phyloP scores from a whole-genome alignment of 768 basidiomycete species.

The Saitozyma podzolica region DNA sequence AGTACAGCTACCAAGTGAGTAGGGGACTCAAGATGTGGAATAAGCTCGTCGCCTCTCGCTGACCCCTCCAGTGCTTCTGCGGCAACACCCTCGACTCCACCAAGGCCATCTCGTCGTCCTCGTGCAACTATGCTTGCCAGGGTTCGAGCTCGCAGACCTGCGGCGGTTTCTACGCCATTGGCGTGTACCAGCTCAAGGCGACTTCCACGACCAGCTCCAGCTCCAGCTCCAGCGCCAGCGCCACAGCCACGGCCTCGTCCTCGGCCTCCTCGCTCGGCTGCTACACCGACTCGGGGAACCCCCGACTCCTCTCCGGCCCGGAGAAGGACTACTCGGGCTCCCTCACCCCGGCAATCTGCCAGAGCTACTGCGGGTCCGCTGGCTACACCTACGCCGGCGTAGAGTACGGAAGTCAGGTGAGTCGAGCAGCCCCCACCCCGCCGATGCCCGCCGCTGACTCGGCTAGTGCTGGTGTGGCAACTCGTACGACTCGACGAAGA shows the following conservation, averaged over 20 bases:
- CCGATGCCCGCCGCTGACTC: not conserved
- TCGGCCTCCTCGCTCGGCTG: not conserved
- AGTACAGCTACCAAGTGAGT: too few relatives aligned
- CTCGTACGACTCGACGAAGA: constrained; percentile 8
- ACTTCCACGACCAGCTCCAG: constrained; percentile 4
- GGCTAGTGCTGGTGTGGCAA: constrained; percentile 31
- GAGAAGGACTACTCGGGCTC: not conserved
- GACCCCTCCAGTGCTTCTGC: not conserved
- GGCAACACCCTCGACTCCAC: not conserved
- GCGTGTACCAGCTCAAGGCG: not conserved
- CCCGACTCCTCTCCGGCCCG: not conserved
- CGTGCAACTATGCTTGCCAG: not conserved
- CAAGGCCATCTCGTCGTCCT: too few relatives aligned
- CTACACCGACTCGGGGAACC: constrained; percentile 3
- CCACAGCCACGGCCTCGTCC: too few relatives aligned
- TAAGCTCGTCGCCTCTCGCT: not conserved
- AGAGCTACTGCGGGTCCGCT: not conserved
- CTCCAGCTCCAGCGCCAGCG: too few relatives aligned
- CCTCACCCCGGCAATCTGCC: constrained; percentile 13
- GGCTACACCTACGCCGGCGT: constrained; percentile 11
- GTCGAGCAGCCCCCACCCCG: not conserved
- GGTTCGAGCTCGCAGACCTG: not conserved
- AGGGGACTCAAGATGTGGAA: too few relatives aligned
- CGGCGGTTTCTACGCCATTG: not conserved
- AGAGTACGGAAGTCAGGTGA: constrained; percentile 12